Evolutionary conservation across 2,329 filamentous ascomycete genomes (phyloP), one percentile per base, ranked within the genome.

Genomic region (Didymella segeticola): DNA sequence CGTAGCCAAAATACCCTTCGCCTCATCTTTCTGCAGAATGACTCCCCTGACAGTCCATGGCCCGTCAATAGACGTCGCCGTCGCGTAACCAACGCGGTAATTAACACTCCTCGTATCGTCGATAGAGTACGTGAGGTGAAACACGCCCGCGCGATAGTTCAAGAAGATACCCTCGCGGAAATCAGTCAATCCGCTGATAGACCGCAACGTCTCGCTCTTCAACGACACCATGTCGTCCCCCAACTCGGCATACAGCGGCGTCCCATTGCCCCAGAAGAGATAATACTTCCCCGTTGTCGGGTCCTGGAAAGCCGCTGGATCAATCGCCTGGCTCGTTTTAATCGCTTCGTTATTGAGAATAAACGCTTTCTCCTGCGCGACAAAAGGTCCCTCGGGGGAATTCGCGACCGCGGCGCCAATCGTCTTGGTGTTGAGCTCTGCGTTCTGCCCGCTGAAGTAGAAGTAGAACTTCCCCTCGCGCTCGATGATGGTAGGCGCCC

Each of bases 1-100:
- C 1, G 67, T 66, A 1, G 39, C 67, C 5, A 70, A 17, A 9
- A 70, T 70, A 0, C 65, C 67, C 47, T 61, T 56, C 1, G 37
- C 15, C 1, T 37, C 51, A 46, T 69, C 57, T 29, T 69, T 70
- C 50, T 67, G 59, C 11, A 70, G 42, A 3, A 70, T 56, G 1
- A 70, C 34, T 6, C 66, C 66, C 2, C 48, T 63, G 39, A 67
- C 65, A 1, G 61, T 64, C 63, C 64, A 70, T 1, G 66, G 67
- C 1, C 67, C 67, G n/a, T 57, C 30, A 2, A 70, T 55, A 19
- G 46, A 58, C 0, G 29, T 49, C 5, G 61, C 50, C 0, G 67
- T 70, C 9, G 67, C 67, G 38, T 70, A 70, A 2, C 67, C 64
- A 1, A 70, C 62, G 10, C 66, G 56, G 46, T 70, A 70, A 43